A percentile compares a stretch with the other conserved stretches of the same genome.
These are phyloP conservation scores for Chara braunii DNA, from an alignment of 139 green algal species.

Conservation along the genomic window DNA sequence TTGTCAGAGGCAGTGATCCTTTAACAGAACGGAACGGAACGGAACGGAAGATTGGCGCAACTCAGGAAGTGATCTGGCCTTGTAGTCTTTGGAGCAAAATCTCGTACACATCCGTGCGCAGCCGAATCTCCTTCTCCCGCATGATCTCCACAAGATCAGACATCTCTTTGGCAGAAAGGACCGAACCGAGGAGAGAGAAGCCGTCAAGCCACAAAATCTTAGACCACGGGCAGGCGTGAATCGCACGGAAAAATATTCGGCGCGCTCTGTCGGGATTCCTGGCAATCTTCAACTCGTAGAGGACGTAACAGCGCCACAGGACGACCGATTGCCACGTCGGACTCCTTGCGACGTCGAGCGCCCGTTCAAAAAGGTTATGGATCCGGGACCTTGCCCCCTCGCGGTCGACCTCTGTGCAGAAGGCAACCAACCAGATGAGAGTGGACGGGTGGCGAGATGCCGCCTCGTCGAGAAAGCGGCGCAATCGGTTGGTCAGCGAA, in stretches of 20 bases:
- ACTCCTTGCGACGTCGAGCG: conserved; percentile 3
- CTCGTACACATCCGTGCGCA: conserved; percentile 66
- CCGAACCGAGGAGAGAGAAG: conserved; percentile 43
- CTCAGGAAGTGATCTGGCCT: too few relatives aligned
- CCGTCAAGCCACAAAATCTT: conserved; percentile 71
- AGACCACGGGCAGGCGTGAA: conserved; percentile 61
- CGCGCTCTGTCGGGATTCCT: conserved; percentile 38
- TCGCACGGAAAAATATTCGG: conserved; percentile 60
- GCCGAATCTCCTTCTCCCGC: conserved; percentile 58
- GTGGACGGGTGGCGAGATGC: not conserved
- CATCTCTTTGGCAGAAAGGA: conserved; percentile 48
- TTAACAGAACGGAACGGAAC: too few relatives aligned
- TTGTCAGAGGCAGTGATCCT: too few relatives aligned
- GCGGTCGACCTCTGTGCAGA: conserved; percentile 34
- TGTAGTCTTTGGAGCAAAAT: conserved; percentile 46
- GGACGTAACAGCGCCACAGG: conserved; percentile 50
- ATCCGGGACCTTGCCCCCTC: conserved; percentile 3
- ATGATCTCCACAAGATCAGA: conserved; percentile 56
- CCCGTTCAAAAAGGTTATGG: conserved; percentile 10
- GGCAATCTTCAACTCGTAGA: conserved; percentile 14
- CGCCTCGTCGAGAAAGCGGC: conserved; percentile 30
- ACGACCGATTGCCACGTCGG: conserved; percentile 31
- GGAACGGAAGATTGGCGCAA: too few relatives aligned
- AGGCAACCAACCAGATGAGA: conserved; percentile 13
- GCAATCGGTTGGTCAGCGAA: conserved; percentile 43